Evolutionary conservation across 1,284 basidiomycete genomes (phyloP).

Genomic region (Boletus smithii): DNA sequence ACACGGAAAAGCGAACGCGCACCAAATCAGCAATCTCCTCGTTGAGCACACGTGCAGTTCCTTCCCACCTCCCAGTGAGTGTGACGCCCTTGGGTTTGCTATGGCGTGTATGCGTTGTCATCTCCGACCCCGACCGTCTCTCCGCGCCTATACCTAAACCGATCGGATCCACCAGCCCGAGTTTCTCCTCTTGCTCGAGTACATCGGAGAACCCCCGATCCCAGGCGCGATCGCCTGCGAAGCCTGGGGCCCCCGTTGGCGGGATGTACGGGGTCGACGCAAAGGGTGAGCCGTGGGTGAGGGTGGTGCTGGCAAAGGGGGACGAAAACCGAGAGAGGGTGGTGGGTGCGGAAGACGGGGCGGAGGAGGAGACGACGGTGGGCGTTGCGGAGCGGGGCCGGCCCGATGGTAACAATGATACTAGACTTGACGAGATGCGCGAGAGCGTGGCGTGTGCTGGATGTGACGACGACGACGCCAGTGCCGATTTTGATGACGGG

Average conservation of each 20-base stretch:
- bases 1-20: neutral
- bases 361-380: constrained; percentile 2
- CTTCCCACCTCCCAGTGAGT: constrained; percentile 51
- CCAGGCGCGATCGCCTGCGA: constrained; percentile 57
- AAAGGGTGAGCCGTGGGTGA: constrained; percentile 56
- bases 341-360: too few species aligned
- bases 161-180: constrained; percentile 16
- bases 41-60: constrained; percentile 56
- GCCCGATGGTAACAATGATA: constrained; percentile 28
- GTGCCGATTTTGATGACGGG: constrained; percentile 2
- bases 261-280: constrained; percentile 55
- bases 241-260: constrained; percentile 78
- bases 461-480: too few species aligned
- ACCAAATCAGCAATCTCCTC: constrained; percentile 59
- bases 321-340: too few species aligned
- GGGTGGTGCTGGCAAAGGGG: too few species aligned
- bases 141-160: constrained; percentile 21
- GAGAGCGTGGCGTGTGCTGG: constrained; percentile 28
- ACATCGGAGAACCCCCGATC: constrained; percentile 50
- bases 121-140: too few species aligned
- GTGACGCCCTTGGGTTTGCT: constrained; percentile 37
- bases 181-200: constrained; percentile 30
- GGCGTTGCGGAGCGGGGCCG: constrained; percentile 11
- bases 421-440: constrained; percentile 29
- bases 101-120: constrained; percentile 10